Base-by-base conservation (phyloP, 768 basidiomycete species). In the Mycena leptocephala region DNA sequence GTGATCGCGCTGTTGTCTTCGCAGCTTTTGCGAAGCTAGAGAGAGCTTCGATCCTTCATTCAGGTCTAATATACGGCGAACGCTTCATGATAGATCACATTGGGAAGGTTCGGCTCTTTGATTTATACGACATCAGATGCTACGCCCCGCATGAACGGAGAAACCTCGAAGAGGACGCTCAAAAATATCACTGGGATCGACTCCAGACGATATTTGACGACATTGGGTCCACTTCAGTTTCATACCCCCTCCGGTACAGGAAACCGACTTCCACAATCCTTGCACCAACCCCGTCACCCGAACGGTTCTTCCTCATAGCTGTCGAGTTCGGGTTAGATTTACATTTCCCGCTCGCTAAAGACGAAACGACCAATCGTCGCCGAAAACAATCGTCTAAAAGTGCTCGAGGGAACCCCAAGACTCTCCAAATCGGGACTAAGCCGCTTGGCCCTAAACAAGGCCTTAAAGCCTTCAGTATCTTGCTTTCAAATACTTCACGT, bases 11-110 rank as follows among this genome's bases (percentile, higher is more conserved):
- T 18, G 39, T 22, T 20, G 73, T 78, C 9, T 78, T 55, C 32
- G 73, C 77, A 20, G 77, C 73, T 16, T 61, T 75, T 11, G 73
- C 77, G 11, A 65, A 46, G 56, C 63, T 78, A 1, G 77, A 78
- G 51, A 69, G 77, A 48, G 64, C 55, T 4, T 67, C 43, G 20
- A 58, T 78, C 6, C 43, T 78, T 3, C 33, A 72, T 13, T 1
- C 0, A 6, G 9, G 8, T 35, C 30, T 69, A 5, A 30, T 20
- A 0, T 32, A 65, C 35, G 13, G 10, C 24, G 14, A 51, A 2
- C 41, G 35, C 59, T 55, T 78, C 33, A 0, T 68, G 24, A 72
- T 78, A 3, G 64, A 74, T 39, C 58, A 55, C 30, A 48, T 56
- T 0, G 73, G 73, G 4, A 48, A 39, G 28, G 65, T 78, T 26